A percentile compares a stretch with the other conserved stretches of the same genome.
These are phyloP conservation scores for Alternaria brassicicola DNA, from an alignment of 2,329 filamentous ascomycete species.

Conservation along the genomic window DNA sequence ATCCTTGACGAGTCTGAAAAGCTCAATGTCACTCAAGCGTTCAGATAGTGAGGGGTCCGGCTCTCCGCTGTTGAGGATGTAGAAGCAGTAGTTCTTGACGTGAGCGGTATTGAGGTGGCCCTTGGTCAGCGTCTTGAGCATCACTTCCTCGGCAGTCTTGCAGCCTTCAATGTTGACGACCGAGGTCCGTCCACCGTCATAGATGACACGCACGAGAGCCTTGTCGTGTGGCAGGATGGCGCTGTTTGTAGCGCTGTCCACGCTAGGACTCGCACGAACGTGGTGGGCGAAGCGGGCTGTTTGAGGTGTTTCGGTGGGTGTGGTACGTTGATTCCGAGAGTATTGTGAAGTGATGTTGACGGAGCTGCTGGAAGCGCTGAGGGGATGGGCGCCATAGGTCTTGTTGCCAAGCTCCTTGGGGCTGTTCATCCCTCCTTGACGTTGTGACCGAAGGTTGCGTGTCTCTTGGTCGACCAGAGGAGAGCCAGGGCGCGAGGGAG, in stretches of 20 bases:
- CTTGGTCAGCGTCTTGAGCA: conserved; percentile 86
- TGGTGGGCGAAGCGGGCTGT: conserved; percentile 70
- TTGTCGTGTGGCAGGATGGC: conserved; percentile 84
- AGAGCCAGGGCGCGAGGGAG: conserved; percentile 72
- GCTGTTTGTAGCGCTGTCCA: conserved; percentile 78
- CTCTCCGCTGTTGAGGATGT: conserved; percentile 84
- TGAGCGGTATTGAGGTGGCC: conserved; percentile 88
- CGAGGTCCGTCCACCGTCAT: conserved; percentile 87
- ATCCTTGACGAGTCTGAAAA: conserved; percentile 91
- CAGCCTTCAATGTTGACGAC: conserved; percentile 93
- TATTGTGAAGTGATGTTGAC: conserved; percentile 55
- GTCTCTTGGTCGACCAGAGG: conserved; percentile 67
- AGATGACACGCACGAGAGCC: conserved; percentile 91
- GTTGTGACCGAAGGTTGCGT: conserved; percentile 59
- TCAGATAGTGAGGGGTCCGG: conserved; percentile 81
- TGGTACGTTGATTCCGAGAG: conserved; percentile 48
- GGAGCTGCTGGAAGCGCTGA: conserved; percentile 59
- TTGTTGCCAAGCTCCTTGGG: conserved; percentile 61
- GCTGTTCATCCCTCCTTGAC: conserved; percentile 64
- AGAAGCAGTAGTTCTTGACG: conserved; percentile 96
- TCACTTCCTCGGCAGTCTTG: conserved; percentile 89
- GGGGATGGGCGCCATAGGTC: conserved; percentile 62
- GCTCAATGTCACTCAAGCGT: conserved; percentile 81
- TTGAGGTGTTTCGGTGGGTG: conserved; percentile 68
- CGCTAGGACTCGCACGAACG: conserved; percentile 78